A percentile compares a stretch with the other conserved stretches of the same genome.
phyloP scores from a whole-genome alignment of 352 stramenopile genomes.

The Pythium chondricola region DNA sequence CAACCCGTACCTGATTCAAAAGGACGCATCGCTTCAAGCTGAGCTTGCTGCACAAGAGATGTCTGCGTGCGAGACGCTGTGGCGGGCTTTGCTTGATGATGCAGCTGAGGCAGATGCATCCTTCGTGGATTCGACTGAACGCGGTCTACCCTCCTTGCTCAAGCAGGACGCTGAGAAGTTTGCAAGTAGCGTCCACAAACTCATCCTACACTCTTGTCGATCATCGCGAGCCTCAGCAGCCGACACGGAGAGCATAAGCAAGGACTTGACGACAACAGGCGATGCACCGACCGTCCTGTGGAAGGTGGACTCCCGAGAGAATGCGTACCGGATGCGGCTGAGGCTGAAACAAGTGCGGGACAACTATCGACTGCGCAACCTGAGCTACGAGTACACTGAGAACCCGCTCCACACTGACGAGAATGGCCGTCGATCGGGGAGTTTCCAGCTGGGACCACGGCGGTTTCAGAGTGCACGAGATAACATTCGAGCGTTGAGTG shows the following conservation, averaged over 20 bases:
- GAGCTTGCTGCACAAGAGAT: conserved; percentile 46
- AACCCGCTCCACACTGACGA: conserved; percentile 43
- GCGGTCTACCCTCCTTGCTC: conserved; percentile 33
- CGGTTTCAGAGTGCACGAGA: conserved; percentile 19
- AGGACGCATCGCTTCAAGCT: conserved; percentile 40
- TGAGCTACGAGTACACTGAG: conserved; percentile 53
- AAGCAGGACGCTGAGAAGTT: conserved; percentile 76
- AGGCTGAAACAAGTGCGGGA: conserved; percentile 56
- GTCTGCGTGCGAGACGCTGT: conserved; percentile 40
- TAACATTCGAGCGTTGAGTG: conserved; percentile 20
- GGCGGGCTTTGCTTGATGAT: conserved; percentile 47
- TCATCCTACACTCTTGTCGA: conserved; percentile 30
- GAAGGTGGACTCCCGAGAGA: conserved; percentile 69
- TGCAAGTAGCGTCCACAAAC: conserved; percentile 70
- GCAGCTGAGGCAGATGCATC: conserved; percentile 23
- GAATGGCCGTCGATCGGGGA: conserved; percentile 11
- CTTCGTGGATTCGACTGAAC: conserved; percentile 29
- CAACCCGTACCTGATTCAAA: conserved; percentile 64
- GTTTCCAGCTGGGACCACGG: conserved; percentile 6
- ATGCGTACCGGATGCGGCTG: conserved; percentile 70
- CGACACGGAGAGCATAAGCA: too few relatives aligned
- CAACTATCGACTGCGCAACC: conserved; percentile 56
- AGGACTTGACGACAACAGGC: too few relatives aligned
- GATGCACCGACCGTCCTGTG: too few relatives aligned
- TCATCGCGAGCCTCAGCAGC: background rate